phyloP scores from a whole-genome alignment of 2,329 filamentous ascomycete genomes.

The Colletotrichum horii region DNA sequence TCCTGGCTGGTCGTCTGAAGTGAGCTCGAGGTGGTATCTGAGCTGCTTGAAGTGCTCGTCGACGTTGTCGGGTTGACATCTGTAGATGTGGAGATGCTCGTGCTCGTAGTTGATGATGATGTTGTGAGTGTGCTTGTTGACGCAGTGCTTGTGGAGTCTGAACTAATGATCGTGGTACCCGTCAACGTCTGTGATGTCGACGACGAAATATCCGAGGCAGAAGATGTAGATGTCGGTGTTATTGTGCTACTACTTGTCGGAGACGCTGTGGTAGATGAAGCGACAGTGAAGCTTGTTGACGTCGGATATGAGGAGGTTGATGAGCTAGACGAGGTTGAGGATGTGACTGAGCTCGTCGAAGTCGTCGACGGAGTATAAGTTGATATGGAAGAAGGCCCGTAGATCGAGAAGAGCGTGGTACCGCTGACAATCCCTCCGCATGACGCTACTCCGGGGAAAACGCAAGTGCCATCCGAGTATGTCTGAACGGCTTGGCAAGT shows the following conservation, averaged over 20 bases:
- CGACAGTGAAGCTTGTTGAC: not conserved
- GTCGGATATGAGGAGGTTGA: not conserved
- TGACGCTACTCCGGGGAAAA: rapidly evolving
- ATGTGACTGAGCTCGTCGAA: not conserved
- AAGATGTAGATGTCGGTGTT: not conserved
- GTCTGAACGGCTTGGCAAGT: not conserved
- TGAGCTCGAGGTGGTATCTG: rapidly evolving
- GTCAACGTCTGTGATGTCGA: not conserved
- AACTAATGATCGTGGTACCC: not conserved
- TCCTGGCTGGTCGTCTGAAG: not conserved
- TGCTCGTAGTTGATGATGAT: not conserved
- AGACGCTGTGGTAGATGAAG: not conserved
- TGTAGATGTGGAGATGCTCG: not conserved
- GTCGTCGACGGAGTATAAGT: not conserved
- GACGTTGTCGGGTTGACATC: rapidly evolving
- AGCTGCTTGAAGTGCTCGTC: not conserved
- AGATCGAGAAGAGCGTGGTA: not conserved
- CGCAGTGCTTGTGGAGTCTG: not conserved
- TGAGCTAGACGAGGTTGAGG: not conserved
- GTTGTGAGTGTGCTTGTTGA: not conserved
- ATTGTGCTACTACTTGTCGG: not conserved
- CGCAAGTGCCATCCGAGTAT: rapidly evolving
- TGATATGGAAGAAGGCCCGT: not conserved
- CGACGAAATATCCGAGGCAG: not conserved
- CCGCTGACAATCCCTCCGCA: not conserved